These are phyloP conservation scores for Porogramme epimiltina DNA, from an alignment of 1,284 basidiomycete genomes.

Conservation along the genomic window DNA sequence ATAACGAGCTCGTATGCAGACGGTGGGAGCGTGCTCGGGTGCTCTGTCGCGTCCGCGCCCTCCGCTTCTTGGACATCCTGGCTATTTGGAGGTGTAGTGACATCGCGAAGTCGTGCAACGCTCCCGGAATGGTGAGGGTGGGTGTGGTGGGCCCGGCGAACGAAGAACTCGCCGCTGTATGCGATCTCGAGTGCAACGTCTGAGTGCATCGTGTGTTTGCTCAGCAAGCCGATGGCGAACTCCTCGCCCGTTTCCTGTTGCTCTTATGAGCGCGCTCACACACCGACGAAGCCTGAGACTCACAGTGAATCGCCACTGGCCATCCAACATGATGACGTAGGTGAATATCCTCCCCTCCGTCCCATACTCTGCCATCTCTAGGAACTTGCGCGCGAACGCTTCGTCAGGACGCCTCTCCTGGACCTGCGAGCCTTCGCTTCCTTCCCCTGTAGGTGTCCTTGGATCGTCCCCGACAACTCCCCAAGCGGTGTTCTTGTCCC, in stretches of 20 bases:
- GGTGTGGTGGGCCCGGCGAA: constrained; percentile 26
- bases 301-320: constrained; percentile 45
- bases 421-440: too few relatives aligned
- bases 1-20: constrained; percentile 48
- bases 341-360: constrained; percentile 45
- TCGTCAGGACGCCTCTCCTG: constrained; percentile 2
- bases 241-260: constrained; percentile 46
- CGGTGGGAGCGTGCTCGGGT: constrained; percentile 25
- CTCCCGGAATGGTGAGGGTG: neutral
- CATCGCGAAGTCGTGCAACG: too few relatives aligned
- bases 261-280: neutral
- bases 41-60: constrained; percentile 19
- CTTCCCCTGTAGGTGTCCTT: neutral
- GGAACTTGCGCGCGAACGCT: constrained; percentile 41
- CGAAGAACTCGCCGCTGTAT: constrained; percentile 41
- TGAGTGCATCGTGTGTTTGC: constrained; percentile 55
- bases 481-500: constrained; percentile 40
- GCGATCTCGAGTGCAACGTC: constrained; percentile 43
- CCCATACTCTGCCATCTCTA: constrained; percentile 45
- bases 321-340: constrained; percentile 48
- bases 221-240: constrained; percentile 47
- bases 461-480: constrained; percentile 30
- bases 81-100: too few relatives aligned
- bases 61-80: neutral
- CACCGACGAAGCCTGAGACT: too few relatives aligned